These are phyloP conservation scores for Trichoderma oligosporum DNA, from an alignment of 2,329 filamentous ascomycete genomes.

Conservation along the genomic window DNA sequence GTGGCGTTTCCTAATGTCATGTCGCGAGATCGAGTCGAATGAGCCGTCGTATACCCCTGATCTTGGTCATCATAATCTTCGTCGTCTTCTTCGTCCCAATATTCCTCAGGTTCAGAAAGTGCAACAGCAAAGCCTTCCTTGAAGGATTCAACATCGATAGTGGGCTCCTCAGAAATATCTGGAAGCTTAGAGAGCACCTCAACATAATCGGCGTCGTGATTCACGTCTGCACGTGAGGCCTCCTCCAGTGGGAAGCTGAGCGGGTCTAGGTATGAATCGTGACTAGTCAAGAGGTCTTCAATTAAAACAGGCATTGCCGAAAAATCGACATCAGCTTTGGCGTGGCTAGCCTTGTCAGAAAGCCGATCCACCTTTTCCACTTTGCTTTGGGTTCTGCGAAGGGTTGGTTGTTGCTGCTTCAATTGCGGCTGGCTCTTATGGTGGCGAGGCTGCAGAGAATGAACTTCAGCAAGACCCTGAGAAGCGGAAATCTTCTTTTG, in stretches of 20 bases:
- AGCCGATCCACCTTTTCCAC: slow-evolving; percentile 28
- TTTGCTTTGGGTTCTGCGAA: slow-evolving; percentile 45
- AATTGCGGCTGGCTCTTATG: slow-evolving; percentile 54
- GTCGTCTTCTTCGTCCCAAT: slow-evolving; percentile 75
- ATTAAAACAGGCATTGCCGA: neutral
- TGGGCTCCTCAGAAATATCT: slow-evolving; percentile 33
- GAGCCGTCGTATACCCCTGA: slow-evolving; percentile 73
- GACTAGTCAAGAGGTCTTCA: slow-evolving; percentile 23
- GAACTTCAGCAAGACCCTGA: slow-evolving; percentile 23
- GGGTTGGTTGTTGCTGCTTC: slow-evolving; percentile 39
- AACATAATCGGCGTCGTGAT: slow-evolving; percentile 25
- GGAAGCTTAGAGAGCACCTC: slow-evolving; percentile 30
- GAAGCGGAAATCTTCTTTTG: slow-evolving; percentile 16
- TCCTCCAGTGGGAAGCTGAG: slow-evolving; percentile 27
- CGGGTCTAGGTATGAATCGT: slow-evolving; percentile 30
- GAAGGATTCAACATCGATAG: slow-evolving; percentile 23
- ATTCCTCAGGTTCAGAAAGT: slow-evolving; percentile 57
- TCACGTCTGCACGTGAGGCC: slow-evolving; percentile 25
- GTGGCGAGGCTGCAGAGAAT: slow-evolving; percentile 42
- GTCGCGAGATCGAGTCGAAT: slow-evolving; percentile 69
- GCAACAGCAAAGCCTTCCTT: slow-evolving; percentile 28
- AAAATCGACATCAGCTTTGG: neutral
- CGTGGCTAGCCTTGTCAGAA: neutral
- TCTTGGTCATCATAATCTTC: slow-evolving; percentile 58
- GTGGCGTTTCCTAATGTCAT: slow-evolving; percentile 51